phyloP scores from a whole-genome alignment of 441 rosid species.

The Theobroma grandiflorum region DNA sequence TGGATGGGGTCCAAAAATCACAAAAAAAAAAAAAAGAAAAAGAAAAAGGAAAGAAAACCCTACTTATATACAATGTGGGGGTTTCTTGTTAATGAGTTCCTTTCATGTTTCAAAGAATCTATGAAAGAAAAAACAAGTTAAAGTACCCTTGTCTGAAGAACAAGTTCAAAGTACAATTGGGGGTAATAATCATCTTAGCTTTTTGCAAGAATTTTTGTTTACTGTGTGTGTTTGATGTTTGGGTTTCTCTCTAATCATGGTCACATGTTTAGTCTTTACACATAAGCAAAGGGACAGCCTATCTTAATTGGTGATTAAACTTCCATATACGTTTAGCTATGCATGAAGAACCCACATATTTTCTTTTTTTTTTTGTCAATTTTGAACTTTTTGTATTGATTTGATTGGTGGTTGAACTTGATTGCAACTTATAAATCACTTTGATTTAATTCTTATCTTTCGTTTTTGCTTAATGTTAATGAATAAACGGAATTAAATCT shows the following conservation, averaged over 20 bases:
- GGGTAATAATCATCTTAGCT: constrained; percentile 9
- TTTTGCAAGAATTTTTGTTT: constrained; percentile 17
- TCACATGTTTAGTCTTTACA: constrained; percentile 20
- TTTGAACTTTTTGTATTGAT: not conserved
- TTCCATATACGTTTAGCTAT: not conserved
- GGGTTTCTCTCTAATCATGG: constrained; percentile 7
- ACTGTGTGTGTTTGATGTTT: constrained; percentile 7
- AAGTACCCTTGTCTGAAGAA: constrained; percentile 1
- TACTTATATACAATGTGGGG: not conserved
- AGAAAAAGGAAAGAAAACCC: not conserved
- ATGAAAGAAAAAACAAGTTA: not conserved
- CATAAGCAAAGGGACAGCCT: constrained; percentile 22
- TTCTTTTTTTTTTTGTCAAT: not conserved
- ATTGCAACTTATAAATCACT: not conserved
- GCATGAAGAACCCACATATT: not conserved
- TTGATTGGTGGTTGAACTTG: constrained; percentile 19
- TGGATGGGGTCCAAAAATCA: constrained; percentile 12
- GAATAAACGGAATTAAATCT: too few relatives aligned
- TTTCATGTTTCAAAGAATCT: not conserved
- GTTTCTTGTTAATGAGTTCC: constrained; percentile 14
- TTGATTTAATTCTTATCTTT: not conserved
- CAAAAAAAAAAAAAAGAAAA: not conserved
- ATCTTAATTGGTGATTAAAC: not conserved
- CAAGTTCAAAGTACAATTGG: constrained; percentile 18
- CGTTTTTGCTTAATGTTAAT: too few relatives aligned